Base-by-base conservation (phyloP, 2,329 filamentous ascomycete genomes). In the Venturia oleaginea region DNA sequence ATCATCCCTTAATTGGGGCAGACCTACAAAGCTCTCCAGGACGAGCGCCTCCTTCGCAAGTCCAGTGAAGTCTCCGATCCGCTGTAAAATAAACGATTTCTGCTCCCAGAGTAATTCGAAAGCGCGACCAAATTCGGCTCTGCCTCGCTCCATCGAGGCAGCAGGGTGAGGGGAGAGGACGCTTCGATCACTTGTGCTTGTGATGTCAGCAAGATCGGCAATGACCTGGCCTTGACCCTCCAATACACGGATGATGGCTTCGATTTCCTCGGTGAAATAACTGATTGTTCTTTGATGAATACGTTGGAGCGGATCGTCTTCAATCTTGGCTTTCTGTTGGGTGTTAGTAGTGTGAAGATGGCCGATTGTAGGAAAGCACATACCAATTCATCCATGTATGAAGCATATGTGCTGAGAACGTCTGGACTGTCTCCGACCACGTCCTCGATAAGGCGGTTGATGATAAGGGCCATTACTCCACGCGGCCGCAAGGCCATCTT, bases 251-350 rank as follows among this genome's bases (percentile, higher is more conserved):
- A 51, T 46, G 42, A 62, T 54, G 2, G 61, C 22, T 37, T 46
- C 61, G 17, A 62, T 37, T 34, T 62, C 61, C 19, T 62, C 38
- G 22, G 30, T 62, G 22, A 62, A 62, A 34, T 46, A 62, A 7
- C 40, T 51, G 30, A 62, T 46, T 24, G 32, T 62, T 27, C 43
- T 62, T 34, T 62, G 61, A 15, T 62, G 61, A 15, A 34, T 27
- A n/a, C 61, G 61, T 54, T 62, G 22, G 13, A 62, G 34, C 15
- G 61, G 61, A 51, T 62, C 61, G 15, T 54, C 38, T 19, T 51
- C 38, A 17, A 62, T 51, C 32, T 62, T 48, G 38, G 46, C 40
- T 54, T 62, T 48, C 61, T 62, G 27, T 11, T 10, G 6, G 24
- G 27, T 57, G 17, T 57, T 17, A 57, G 30, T 34, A 32, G 2